Conservation (phyloP, 257 asterid genomes). For the Salvia miltiorrhiza region DNA sequence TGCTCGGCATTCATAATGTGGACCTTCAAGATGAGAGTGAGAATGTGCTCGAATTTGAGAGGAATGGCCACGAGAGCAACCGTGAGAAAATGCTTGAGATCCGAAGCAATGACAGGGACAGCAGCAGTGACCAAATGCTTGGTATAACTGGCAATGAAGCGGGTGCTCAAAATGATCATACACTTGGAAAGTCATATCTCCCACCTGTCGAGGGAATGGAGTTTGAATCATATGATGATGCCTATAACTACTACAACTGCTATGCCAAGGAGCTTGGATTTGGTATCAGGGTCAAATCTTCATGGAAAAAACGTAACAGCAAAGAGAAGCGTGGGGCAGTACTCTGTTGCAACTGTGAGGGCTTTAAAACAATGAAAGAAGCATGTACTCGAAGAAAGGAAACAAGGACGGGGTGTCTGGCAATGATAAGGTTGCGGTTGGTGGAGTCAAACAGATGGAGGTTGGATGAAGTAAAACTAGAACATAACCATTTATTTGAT, state of each 20-base stretch:
- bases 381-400: constrained; percentile 70
- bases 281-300: constrained; percentile 72
- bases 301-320: constrained; percentile 90
- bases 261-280: constrained; percentile 81
- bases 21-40: constrained; percentile 28
- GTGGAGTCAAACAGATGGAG: constrained; percentile 77
- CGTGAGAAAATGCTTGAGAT: constrained; percentile 24
- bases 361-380: constrained; percentile 74
- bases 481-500: constrained; percentile 76
- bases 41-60: constrained; percentile 26
- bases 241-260: constrained; percentile 69
- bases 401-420: constrained; percentile 87
- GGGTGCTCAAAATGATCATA: constrained; percentile 29
- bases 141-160: constrained; percentile 27
- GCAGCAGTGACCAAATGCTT: constrained; percentile 7
- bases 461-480: constrained; percentile 64
- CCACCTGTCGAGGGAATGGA: constrained; percentile 78
- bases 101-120: constrained; percentile 16
- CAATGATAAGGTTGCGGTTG: constrained; percentile 73
- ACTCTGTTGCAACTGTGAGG: constrained; percentile 88
- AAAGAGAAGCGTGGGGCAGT: constrained; percentile 92
- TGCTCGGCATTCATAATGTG: constrained; percentile 20
- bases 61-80: constrained; percentile 23
- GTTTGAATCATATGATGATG: constrained; percentile 85
- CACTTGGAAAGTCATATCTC: constrained; percentile 35